These are phyloP conservation scores for Pichia sp. DNA, from an alignment of 1,139 yeast genomes.

Conservation along the genomic window DNA sequence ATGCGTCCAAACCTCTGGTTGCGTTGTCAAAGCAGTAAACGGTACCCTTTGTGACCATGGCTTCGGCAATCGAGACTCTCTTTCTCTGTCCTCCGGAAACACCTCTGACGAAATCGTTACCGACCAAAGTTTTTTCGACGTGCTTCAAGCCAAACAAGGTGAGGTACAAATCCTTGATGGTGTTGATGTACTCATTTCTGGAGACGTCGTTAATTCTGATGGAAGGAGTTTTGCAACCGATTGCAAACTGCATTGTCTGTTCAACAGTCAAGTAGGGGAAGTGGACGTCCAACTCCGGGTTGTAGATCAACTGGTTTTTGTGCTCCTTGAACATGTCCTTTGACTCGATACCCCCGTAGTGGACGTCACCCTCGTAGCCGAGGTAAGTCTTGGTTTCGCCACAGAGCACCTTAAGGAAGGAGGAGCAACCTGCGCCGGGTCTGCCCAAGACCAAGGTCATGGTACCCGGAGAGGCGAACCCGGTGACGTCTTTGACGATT, in stretches of 20 bases:
- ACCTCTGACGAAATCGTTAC: conserved; percentile 68
- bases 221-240: conserved; percentile 41
- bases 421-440: conserved; percentile 54
- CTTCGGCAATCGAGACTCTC: conserved; percentile 74
- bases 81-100: conserved; percentile 82
- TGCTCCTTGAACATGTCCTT: conserved; percentile 53
- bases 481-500: conserved; percentile 39
- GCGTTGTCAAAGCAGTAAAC: conserved; percentile 72
- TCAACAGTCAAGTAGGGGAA: conserved; percentile 44
- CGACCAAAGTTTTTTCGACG: conserved; percentile 61
- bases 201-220: conserved; percentile 37
- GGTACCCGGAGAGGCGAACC: conserved; percentile 46
- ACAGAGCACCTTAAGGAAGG: conserved; percentile 39
- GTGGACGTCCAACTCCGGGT: conserved; percentile 43
- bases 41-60: conserved; percentile 52
- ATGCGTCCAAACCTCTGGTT: conserved; percentile 71
- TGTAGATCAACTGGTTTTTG: conserved; percentile 40
- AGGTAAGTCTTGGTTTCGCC: conserved; percentile 32
- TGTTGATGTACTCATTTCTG: conserved; percentile 37
- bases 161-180: conserved; percentile 45
- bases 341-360: conserved; percentile 51
- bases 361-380: conserved; percentile 29
- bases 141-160: conserved; percentile 49
- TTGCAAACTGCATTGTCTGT: conserved; percentile 43
- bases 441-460: conserved; percentile 52